A percentile compares a stretch with the other conserved stretches of the same genome.
Evolutionary conservation across 2,329 filamentous ascomycete genomes (phyloP).

Genomic region (Sphaerulina vaccinii): DNA sequence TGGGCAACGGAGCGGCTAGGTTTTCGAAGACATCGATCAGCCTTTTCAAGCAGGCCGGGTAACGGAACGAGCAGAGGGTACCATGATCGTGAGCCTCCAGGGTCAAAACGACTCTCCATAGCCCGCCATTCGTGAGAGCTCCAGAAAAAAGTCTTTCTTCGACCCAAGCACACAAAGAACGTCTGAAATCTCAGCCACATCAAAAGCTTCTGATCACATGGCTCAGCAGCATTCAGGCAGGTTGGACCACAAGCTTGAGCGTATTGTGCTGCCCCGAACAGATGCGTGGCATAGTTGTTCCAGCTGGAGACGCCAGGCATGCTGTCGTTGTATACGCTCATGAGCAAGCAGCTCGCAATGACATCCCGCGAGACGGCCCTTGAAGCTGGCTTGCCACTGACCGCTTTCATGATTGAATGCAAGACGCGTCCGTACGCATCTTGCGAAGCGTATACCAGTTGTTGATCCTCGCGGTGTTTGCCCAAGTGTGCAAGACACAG

Average conservation of each 20-base stretch:
- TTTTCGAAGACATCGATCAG: slow-evolving; percentile 4
- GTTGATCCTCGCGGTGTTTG: slow-evolving; percentile 8
- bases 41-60: slow-evolving; percentile 11
- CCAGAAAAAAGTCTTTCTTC: slow-evolving; percentile 14
- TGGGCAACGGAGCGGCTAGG: slow-evolving; percentile 2
- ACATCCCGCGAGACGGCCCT: slow-evolving; percentile 8
- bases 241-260: slow-evolving; percentile 14
- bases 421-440: slow-evolving; percentile 15
- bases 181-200: slow-evolving; percentile 17
- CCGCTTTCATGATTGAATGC: slow-evolving; percentile 6
- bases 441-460: slow-evolving; percentile 16
- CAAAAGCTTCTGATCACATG: slow-evolving; percentile 16
- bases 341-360: slow-evolving; percentile 14
- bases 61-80: slow-evolving; percentile 14
- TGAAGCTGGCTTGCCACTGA: slow-evolving; percentile 7
- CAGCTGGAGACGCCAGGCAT: slow-evolving; percentile 1
- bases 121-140: slow-evolving; percentile 11
- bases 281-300: slow-evolving; percentile 17
- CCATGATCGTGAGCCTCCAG: slow-evolving; percentile 12
- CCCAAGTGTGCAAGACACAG: slow-evolving; percentile 18
- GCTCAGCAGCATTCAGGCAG: slow-evolving; percentile 11
- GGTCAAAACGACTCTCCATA: slow-evolving; percentile 8
- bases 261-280: slow-evolving; percentile 18
- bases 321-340: slow-evolving; percentile 18
- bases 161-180: slow-evolving; percentile 14